Evolutionary conservation across 2,329 filamentous ascomycete genomes (phyloP).

Genomic region (Beauveria asiatica): DNA sequence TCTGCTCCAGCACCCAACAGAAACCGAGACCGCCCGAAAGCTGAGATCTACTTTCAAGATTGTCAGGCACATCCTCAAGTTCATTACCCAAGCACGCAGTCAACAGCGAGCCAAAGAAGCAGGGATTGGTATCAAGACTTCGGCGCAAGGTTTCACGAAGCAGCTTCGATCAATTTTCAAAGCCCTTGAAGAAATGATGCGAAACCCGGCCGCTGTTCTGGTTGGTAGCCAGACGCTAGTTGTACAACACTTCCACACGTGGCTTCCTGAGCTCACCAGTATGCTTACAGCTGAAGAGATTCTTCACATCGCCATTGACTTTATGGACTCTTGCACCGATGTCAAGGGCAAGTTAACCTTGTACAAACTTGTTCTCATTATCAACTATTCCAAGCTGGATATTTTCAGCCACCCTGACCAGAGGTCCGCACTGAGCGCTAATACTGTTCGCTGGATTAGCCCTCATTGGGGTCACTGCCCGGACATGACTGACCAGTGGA

Average conservation of each 20-base stretch:
- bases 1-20: slow-evolving; percentile 72
- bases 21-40: slow-evolving; percentile 74
- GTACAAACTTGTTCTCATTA: slow-evolving; percentile 86
- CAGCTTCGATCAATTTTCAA: slow-evolving; percentile 85
- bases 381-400: slow-evolving; percentile 78
- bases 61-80: slow-evolving; percentile 83
- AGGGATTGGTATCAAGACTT: slow-evolving; percentile 73
- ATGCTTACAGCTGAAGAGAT: slow-evolving; percentile 77
- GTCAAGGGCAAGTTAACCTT: slow-evolving; percentile 87
- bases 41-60: slow-evolving; percentile 92
- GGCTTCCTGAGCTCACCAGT: slow-evolving; percentile 82
- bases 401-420: slow-evolving; percentile 76
- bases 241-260: slow-evolving; percentile 93
- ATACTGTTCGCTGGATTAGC: slow-evolving; percentile 82
- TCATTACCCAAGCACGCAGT: slow-evolving; percentile 81
- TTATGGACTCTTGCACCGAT: slow-evolving; percentile 80
- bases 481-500: slow-evolving; percentile 74
- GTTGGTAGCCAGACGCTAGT: slow-evolving; percentile 92
- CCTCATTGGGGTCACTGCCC: slow-evolving; percentile 82
- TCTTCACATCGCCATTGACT: slow-evolving; percentile 81
- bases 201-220: slow-evolving; percentile 72
- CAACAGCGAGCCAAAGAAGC: slow-evolving; percentile 86
- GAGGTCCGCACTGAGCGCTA: slow-evolving; percentile 62
- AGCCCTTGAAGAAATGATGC: slow-evolving; percentile 82
- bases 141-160: slow-evolving; percentile 64